phyloP scores from a whole-genome alignment of 257 asterid species.

The Verbena officinalis region DNA sequence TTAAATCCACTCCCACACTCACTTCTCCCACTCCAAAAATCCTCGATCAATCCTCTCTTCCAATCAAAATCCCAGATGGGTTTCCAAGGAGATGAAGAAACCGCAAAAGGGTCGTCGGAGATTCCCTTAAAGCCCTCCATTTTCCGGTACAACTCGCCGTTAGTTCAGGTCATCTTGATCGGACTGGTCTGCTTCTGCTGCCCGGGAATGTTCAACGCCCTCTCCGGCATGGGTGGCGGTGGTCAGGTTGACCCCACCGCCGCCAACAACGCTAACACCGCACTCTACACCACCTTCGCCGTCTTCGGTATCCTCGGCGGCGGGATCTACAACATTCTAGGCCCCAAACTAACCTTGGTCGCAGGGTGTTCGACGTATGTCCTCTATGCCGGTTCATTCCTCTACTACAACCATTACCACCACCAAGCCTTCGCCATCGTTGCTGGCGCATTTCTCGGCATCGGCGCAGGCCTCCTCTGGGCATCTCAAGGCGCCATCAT shows the following conservation, averaged over 20 bases:
- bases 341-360: constrained; percentile 68
- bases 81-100: constrained; percentile 31
- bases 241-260: constrained; percentile 89
- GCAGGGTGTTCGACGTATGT: constrained; percentile 85
- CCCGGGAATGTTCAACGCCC: constrained; percentile 99
- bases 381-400: constrained; percentile 79
- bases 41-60: background rate
- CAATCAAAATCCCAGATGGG: constrained; percentile 26
- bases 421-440: constrained; percentile 74
- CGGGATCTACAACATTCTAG: constrained; percentile 84
- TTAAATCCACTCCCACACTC: background rate
- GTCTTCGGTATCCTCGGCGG: constrained; percentile 90
- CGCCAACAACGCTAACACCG: constrained; percentile 94
- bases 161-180: constrained; percentile 67
- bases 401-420: constrained; percentile 79
- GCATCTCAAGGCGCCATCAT: constrained; percentile 91
- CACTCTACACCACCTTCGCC: constrained; percentile 92
- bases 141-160: constrained; percentile 77
- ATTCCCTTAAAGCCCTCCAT: constrained; percentile 27
- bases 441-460: constrained; percentile 88
- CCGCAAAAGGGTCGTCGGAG: constrained; percentile 26
- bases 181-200: constrained; percentile 95
- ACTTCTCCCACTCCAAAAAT: background rate
- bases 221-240: constrained; percentile 96
- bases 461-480: constrained; percentile 96